These are phyloP conservation scores for Penicillium sp. DNA, from an alignment of 2,329 filamentous ascomycete genomes.

Conservation along the genomic window DNA sequence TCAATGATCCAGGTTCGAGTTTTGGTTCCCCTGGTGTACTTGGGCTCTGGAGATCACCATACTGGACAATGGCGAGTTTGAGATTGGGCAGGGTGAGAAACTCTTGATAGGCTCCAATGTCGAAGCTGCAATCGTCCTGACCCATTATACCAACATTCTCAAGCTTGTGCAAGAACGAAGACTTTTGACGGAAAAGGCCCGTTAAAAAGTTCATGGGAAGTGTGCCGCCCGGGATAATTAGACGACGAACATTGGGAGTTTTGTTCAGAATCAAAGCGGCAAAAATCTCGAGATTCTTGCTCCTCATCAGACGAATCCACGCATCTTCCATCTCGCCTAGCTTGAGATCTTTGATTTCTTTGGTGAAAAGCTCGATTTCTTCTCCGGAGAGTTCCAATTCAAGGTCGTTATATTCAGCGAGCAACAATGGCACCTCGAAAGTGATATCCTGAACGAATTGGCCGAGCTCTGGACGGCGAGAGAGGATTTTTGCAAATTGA, in stretches of 20 bases:
- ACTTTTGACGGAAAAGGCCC: constrained; percentile 9
- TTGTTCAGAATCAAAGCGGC: constrained; percentile 17
- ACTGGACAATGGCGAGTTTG: constrained; percentile 4
- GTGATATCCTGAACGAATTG: constrained; percentile 13
- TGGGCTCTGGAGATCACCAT: constrained; percentile 13
- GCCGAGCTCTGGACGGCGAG: constrained; percentile 18
- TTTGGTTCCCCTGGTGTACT: neutral
- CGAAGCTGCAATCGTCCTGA: constrained; percentile 1
- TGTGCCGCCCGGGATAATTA: constrained; percentile 14
- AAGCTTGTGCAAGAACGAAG: constrained; percentile 16
- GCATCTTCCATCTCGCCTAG: constrained; percentile 13
- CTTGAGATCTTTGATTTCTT: constrained; percentile 8
- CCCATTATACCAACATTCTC: constrained; percentile 10
- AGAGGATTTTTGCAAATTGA: constrained; percentile 14
- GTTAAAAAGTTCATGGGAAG: constrained; percentile 2
- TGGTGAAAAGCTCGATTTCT: constrained; percentile 7
- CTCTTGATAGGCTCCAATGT: constrained; percentile 10
- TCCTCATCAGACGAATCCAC: constrained; percentile 15
- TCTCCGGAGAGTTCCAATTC: neutral
- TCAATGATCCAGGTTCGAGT: constrained; percentile 7
- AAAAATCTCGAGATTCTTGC: constrained; percentile 12
- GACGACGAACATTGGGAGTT: constrained; percentile 18
- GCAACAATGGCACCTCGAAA: too few relatives aligned
- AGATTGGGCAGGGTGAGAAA: constrained; percentile 13
- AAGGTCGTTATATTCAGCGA: neutral